Evolutionary conservation across 2,329 filamentous ascomycete genomes (phyloP).

Genomic region (Fusarium cicatricum): DNA sequence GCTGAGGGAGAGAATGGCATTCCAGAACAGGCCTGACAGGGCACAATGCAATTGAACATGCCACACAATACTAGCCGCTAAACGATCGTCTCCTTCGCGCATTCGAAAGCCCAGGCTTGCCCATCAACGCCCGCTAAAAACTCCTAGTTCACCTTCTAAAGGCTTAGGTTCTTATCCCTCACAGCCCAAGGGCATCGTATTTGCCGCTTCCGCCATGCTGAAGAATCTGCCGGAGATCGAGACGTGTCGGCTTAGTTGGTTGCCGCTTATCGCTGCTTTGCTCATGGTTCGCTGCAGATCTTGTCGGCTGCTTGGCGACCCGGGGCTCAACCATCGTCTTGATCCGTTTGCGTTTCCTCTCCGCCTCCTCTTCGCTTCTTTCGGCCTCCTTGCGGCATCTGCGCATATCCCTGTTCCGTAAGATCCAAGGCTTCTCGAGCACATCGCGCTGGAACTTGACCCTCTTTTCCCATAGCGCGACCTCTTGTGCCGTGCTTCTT

Average conservation of each 20-base stretch:
- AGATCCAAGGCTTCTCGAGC: constrained; percentile 62
- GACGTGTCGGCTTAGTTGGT: constrained; percentile 25
- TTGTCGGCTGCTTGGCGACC: constrained; percentile 5
- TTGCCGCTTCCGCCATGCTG: constrained; percentile 43
- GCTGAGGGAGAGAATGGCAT: constrained; percentile 28
- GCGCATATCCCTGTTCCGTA: constrained; percentile 58
- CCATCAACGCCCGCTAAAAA: constrained; percentile 26
- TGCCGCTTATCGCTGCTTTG: constrained; percentile 14
- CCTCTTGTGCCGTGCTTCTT: constrained; percentile 62
- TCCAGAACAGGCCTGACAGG: constrained; percentile 38
- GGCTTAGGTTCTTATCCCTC: constrained; percentile 19
- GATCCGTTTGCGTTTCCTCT: constrained; percentile 40
- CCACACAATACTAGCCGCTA: constrained; percentile 5
- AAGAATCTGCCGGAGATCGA: constrained; percentile 42
- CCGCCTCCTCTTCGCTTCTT: constrained; percentile 40
- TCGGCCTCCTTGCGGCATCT: constrained; percentile 59
- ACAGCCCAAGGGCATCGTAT: constrained; percentile 48
- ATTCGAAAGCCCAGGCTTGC: constrained; percentile 20
- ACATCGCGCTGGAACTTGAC: constrained; percentile 58
- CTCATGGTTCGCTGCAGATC: constrained; percentile 8
- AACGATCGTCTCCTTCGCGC: constrained; percentile 23
- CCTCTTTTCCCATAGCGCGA: constrained; percentile 66
- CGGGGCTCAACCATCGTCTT: constrained; percentile 26
- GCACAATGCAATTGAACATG: constrained; percentile 19
- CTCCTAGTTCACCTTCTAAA: constrained; percentile 12